Conservation (phyloP, 768 basidiomycete genomes). For the Gymnopilus junonius region DNA sequence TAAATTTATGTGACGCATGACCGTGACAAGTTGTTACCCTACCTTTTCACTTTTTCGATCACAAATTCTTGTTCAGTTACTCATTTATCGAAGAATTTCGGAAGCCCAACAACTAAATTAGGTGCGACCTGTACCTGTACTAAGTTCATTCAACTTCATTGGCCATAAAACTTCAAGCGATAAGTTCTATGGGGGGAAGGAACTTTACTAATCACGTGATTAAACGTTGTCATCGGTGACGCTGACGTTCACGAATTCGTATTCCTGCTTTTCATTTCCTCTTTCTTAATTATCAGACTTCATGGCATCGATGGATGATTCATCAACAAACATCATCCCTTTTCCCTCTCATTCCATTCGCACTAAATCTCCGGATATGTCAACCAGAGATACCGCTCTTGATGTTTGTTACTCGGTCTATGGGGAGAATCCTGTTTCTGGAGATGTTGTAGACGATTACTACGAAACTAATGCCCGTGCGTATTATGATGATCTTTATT, state of each 20-base stretch:
- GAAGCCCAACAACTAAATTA: background rate
- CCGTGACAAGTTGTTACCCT: constrained; percentile 16
- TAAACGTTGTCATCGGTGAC: no score
- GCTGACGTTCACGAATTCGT: no score
- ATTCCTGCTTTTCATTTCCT: background rate
- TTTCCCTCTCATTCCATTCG: constrained; percentile 21
- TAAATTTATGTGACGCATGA: constrained; percentile 32
- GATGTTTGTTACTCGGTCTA: constrained; percentile 77
- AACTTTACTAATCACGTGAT: no score
- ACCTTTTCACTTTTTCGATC: no score
- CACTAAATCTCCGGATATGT: constrained; percentile 35
- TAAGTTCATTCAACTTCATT: no score
- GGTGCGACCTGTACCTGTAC: no score
- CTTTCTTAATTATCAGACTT: background rate
- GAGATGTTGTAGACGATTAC: constrained; percentile 59
- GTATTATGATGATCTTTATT: constrained; percentile 29
- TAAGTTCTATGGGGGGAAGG: no score
- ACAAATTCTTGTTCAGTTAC: background rate
- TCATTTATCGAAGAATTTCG: background rate
- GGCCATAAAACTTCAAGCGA: no score
- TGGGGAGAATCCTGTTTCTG: constrained; percentile 54
- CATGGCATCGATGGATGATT: constrained; percentile 20
- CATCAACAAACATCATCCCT: constrained; percentile 20
- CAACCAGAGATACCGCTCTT: constrained; percentile 59
- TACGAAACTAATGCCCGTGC: constrained; percentile 75